Base-by-base conservation (phyloP, 2,329 filamentous ascomycete species). In the Colletotrichum filicis region DNA sequence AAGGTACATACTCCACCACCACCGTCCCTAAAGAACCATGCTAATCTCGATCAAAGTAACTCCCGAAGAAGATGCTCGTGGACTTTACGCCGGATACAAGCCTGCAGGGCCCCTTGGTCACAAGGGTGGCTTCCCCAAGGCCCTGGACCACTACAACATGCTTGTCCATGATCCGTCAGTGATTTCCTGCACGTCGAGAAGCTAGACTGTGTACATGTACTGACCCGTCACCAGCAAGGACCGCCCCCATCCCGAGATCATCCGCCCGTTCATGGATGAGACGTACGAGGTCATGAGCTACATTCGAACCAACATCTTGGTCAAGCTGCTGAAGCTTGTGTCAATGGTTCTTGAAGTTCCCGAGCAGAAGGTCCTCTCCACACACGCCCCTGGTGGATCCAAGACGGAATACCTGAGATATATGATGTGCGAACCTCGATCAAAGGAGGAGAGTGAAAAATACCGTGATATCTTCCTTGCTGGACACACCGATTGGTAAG, bases 331-430 rank as follows among this genome's bases (percentile, higher is more conserved):
- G 55, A 82, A 75, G n/a, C 78, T 84, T 12, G 80, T 84, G 58
- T 80, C 81, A 22, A 80, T 83, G 71, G 81, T 82, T 22, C 75
- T 85, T 0, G 81, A 84, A 61, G 75, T 85, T 1, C 82, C 82
- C 1, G 80, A 82, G 58, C 77, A 83, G 68, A 79, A 78, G 37
- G 80, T 85, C 56, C 79, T 80, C 0, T 77, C 80, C 4, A 79
- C 79, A 4, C 83, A 85, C 68, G 75, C 78, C 1, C 83, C 82
- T 26, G 77, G 79, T 4, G 77, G 78, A 16, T 77, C 79, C n/a
- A 81, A 78, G 49, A 81, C 82, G 52, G 83, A 84, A 58, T 82
- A 83, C 64, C 75, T 84, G 1, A 79, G 83, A 16, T 84, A 84
- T 75, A 84, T 84, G 82, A 81, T 81, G 53, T 85, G 83, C 66